These are phyloP conservation scores for Trametes cinnabarina DNA, from an alignment of 768 basidiomycete species.

Conservation along the genomic window DNA sequence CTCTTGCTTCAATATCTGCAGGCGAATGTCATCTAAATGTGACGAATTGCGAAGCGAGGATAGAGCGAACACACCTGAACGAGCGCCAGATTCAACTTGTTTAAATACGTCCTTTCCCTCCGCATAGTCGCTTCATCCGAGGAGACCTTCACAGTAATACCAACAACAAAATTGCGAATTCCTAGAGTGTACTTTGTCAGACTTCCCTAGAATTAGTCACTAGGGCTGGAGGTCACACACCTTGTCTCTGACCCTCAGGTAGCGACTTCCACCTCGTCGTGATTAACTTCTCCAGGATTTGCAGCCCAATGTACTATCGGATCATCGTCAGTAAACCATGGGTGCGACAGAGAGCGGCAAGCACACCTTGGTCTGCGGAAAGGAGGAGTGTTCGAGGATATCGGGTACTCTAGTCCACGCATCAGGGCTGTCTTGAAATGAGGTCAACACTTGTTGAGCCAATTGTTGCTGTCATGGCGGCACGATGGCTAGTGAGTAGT, in stretches of 20 bases:
- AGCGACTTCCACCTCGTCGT: slow-evolving; percentile 94
- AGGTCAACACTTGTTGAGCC: slow-evolving; percentile 91
- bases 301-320: slow-evolving; percentile 87
- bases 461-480: slow-evolving; percentile 74
- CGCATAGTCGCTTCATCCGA: slow-evolving; percentile 87
- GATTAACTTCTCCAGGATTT: slow-evolving; percentile 95
- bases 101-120: slow-evolving; percentile 91
- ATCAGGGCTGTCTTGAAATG: slow-evolving; percentile 94
- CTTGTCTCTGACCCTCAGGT: slow-evolving; percentile 91
- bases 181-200: slow-evolving; percentile 42
- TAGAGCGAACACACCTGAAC: slow-evolving; percentile 64
- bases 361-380: slow-evolving; percentile 80
- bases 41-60: background rate
- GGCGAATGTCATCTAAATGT: background rate
- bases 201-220: background rate
- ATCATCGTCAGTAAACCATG: background rate
- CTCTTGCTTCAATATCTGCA: slow-evolving; percentile 95
- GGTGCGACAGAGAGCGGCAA: slow-evolving; percentile 23
- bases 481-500: background rate
- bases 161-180: slow-evolving; percentile 95
- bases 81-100: slow-evolving; percentile 94
- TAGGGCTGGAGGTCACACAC: slow-evolving; percentile 36
- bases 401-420: slow-evolving; percentile 97
- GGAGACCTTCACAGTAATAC: slow-evolving; percentile 87
- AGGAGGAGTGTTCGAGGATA: slow-evolving; percentile 81